Percentiles rank a stretch among this genome's conserved stretches.
Conservation (phyloP, 306 rosid species). For the Cucurbita ficifolia region DNA sequence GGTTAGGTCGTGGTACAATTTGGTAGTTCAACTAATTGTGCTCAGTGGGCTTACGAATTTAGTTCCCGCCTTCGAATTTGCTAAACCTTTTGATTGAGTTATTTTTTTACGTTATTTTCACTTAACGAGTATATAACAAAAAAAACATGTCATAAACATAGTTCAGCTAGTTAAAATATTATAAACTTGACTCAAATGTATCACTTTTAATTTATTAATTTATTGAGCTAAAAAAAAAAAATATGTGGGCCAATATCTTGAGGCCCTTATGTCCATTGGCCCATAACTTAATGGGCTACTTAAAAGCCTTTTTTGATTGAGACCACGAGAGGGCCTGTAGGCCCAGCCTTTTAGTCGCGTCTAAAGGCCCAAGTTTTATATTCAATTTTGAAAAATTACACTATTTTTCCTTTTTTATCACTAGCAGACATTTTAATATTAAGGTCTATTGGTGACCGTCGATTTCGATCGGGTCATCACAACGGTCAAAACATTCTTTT, state of each 20-base stretch:
- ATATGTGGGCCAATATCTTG: not conserved
- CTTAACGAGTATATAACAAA: no score
- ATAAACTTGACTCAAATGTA: no score
- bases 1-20: no score
- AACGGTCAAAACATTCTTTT: not conserved
- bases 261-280: not conserved
- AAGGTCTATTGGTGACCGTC: not conserved
- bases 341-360: not conserved
- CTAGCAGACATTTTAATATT: not conserved
- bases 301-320: not conserved
- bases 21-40: no score
- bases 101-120: no score
- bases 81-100: no score
- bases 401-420: not conserved
- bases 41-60: no score
- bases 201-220: no score
- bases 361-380: not conserved
- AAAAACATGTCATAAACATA: no score
- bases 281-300: not conserved
- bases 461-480: not conserved
- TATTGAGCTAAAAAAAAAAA: not conserved
- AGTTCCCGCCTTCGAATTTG: no score
- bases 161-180: no score
- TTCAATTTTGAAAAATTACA: not conserved
- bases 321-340: not conserved